Evolutionary conservation across 768 basidiomycete genomes (phyloP).

Genomic region (Tulasnella sp.): DNA sequence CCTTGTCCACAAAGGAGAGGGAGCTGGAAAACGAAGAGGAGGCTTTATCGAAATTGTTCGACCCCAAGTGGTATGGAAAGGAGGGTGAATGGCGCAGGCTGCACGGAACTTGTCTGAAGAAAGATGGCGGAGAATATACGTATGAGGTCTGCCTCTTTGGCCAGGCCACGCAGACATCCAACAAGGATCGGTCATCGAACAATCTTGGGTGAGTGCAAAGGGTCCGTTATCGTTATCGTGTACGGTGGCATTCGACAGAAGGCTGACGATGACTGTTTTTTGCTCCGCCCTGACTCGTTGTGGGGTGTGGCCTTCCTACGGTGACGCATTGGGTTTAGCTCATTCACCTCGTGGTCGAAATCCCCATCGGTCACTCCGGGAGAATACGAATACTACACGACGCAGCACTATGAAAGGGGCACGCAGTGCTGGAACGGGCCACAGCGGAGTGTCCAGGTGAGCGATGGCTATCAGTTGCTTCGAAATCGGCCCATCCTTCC

Average conservation of each 20-base stretch:
- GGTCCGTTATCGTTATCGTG: neutral
- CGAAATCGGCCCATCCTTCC: no score
- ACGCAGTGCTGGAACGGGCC: slow-evolving; percentile 97
- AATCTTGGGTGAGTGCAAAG: slow-evolving; percentile 62
- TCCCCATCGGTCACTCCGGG: slow-evolving; percentile 44
- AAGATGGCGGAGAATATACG: slow-evolving; percentile 87
- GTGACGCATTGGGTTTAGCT: slow-evolving; percentile 31
- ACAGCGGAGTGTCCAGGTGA: slow-evolving; percentile 65
- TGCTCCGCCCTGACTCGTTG: neutral
- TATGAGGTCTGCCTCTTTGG: slow-evolving; percentile 91
- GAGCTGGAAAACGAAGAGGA: slow-evolving; percentile 43
- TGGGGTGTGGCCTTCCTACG: neutral
- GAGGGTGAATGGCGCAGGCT: slow-evolving; percentile 96
- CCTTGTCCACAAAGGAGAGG: slow-evolving; percentile 43
- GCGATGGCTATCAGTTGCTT: slow-evolving; percentile 19
- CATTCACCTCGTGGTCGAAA: slow-evolving; percentile 71
- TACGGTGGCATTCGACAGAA: neutral
- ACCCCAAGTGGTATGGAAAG: slow-evolving; percentile 51
- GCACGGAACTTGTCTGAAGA: slow-evolving; percentile 64
- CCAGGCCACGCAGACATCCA: slow-evolving; percentile 77
- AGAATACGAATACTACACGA: slow-evolving; percentile 60
- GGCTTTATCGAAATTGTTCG: slow-evolving; percentile 55
- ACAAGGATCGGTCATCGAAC: slow-evolving; percentile 57
- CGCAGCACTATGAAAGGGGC: slow-evolving; percentile 72
- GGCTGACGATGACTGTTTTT: neutral